Evolutionary conservation across 768 basidiomycete species (phyloP).

Genomic region (Termitomyces sp.): DNA sequence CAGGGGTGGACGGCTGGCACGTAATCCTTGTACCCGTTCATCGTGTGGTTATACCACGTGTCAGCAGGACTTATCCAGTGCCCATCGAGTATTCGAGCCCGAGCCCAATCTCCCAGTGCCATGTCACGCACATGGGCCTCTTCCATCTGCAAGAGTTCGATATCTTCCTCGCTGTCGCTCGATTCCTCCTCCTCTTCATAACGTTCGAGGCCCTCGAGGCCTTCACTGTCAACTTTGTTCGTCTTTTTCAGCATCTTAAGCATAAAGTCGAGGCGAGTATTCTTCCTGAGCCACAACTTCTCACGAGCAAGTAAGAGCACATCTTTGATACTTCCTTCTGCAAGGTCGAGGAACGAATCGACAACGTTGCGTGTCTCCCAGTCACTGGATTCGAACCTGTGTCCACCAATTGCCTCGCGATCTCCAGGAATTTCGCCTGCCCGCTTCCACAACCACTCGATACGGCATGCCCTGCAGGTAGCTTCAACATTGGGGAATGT

Average conservation of each 20-base stretch:
- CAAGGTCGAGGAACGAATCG: constrained; percentile 69
- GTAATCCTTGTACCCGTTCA: constrained; percentile 30
- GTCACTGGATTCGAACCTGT: constrained; percentile 33
- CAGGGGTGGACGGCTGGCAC: constrained; percentile 49
- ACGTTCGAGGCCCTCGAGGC: constrained; percentile 11
- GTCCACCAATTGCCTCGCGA: constrained; percentile 52
- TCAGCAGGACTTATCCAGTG: constrained; percentile 75
- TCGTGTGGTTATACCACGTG: constrained; percentile 45
- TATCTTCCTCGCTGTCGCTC: constrained; percentile 39
- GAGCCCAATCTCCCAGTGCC: constrained; percentile 68
- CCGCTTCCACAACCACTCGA: constrained; percentile 59
- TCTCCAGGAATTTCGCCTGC: constrained; percentile 43
- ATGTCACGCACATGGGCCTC: constrained; percentile 41
- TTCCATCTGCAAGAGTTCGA: constrained; percentile 35
- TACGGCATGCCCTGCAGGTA: constrained; percentile 63
- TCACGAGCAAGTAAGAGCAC: constrained; percentile 60
- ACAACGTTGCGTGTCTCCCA: constrained; percentile 66
- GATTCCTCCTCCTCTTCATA: constrained; percentile 30
- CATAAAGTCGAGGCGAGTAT: constrained; percentile 63
- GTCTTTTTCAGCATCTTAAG: constrained; percentile 28
- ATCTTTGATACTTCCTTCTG: constrained; percentile 60
- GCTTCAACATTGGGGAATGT: constrained; percentile 59
- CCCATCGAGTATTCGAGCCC: constrained; percentile 66
- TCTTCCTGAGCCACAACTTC: constrained; percentile 60
- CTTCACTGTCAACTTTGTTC: constrained; percentile 19